Percentiles rank a stretch among this genome's conserved stretches.
These are phyloP conservation scores for Amaranthus palmeri DNA, from an alignment of 148 eudicot species.

Conservation along the genomic window DNA sequence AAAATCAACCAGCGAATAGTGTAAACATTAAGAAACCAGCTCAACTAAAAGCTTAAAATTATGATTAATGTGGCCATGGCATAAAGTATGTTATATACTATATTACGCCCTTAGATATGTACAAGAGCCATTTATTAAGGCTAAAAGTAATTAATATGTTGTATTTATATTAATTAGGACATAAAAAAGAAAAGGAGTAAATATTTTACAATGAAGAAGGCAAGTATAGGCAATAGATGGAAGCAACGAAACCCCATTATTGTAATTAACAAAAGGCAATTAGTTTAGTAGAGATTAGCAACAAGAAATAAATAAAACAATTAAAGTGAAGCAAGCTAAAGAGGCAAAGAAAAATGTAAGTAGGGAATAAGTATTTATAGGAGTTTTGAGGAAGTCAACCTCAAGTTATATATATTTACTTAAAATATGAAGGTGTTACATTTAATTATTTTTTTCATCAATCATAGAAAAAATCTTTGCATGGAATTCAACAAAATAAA, in stretches of 20 bases:
- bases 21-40: no score
- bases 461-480: no score
- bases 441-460: no score
- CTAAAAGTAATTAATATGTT: no score
- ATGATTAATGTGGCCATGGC: no score
- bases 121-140: neutral
- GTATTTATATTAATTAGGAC: no score
- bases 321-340: neutral
- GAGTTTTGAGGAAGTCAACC: neutral
- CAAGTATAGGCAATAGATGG: conserved; percentile 5
- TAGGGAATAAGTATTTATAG: conserved; percentile 16
- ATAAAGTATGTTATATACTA: no score
- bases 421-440: conserved; percentile 9
- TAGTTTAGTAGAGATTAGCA: neutral
- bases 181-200: neutral
- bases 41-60: no score
- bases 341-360: neutral
- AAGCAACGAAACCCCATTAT: conserved; percentile 22
- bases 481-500: no score
- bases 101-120: no score
- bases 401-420: neutral
- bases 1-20: no score
- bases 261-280: neutral
- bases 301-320: neutral
- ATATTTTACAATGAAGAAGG: conserved; percentile 17